These are phyloP conservation scores for Yarrowia divulgata DNA, from an alignment of 805 yeast species.

Conservation along the genomic window DNA sequence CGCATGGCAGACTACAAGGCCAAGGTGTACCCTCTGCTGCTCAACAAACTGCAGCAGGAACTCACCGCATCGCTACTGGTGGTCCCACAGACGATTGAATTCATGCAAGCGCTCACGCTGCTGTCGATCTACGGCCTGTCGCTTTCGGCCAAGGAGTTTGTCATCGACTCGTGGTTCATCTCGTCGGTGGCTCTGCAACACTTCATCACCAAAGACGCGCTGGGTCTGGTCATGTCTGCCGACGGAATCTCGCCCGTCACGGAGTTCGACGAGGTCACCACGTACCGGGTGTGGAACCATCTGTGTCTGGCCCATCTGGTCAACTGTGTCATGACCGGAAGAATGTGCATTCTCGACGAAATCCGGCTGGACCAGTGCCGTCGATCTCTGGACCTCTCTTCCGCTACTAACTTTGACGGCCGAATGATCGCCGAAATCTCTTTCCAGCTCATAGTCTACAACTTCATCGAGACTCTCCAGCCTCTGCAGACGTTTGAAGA, in stretches of 20 bases:
- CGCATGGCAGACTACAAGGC: conserved; percentile 51
- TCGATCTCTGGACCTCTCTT: conserved; percentile 61
- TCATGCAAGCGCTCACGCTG: conserved; percentile 71
- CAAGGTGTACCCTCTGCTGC: conserved; percentile 55
- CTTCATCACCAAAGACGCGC: conserved; percentile 59
- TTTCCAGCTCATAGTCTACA: conserved; percentile 64
- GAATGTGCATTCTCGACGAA: conserved; percentile 68
- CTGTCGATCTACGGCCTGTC: conserved; percentile 70
- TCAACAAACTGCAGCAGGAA: conserved; percentile 59
- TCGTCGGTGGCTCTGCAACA: conserved; percentile 71
- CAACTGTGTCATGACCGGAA: conserved; percentile 69
- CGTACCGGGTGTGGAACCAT: conserved; percentile 75
- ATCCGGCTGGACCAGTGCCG: conserved; percentile 65
- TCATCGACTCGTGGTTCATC: conserved; percentile 73
- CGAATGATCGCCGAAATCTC: conserved; percentile 79
- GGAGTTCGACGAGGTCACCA: conserved; percentile 61
- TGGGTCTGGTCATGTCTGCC: conserved; percentile 45
- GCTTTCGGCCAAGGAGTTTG: conserved; percentile 59
- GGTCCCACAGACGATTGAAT: conserved; percentile 61
- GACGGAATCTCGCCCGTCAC: conserved; percentile 50
- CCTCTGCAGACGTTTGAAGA: conserved; percentile 53
- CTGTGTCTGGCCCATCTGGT: conserved; percentile 70
- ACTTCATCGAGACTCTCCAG: conserved; percentile 57
- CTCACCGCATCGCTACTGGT: conserved; percentile 56
- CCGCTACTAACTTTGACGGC: conserved; percentile 81